Percentiles rank a stretch among this genome's conserved stretches.
Evolutionary conservation across 306 rosid genomes (phyloP).

Genomic region (Ochetophila trinervis): DNA sequence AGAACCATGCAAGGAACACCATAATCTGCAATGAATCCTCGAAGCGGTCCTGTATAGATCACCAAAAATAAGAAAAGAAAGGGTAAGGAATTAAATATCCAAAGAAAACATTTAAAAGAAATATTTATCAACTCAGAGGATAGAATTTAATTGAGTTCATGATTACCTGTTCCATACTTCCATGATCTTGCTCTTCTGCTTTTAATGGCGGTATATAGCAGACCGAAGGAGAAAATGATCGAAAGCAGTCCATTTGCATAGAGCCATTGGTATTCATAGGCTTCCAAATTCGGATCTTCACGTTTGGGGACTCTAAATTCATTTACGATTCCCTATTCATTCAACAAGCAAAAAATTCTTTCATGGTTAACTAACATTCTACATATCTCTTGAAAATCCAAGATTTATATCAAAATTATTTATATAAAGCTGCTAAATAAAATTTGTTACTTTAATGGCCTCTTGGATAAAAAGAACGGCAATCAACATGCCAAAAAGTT

Average conservation of each 20-base stretch:
- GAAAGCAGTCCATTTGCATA: conserved; percentile 76
- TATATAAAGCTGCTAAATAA: neutral
- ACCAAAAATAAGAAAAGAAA: neutral
- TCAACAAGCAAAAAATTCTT: neutral
- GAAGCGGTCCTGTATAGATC: conserved; percentile 45
- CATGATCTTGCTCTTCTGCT: conserved; percentile 83
- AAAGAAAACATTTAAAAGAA: neutral
- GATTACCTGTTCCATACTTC: conserved; percentile 63
- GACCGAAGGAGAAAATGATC: conserved; percentile 59
- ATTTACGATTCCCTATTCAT: conserved; percentile 58
- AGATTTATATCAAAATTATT: neutral
- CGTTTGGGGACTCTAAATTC: conserved; percentile 67
- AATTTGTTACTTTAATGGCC: conserved; percentile 67
- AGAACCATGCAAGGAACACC: conserved; percentile 85
- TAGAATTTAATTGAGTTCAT: neutral
- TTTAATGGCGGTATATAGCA: conserved; percentile 56
- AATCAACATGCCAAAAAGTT: conserved; percentile 84
- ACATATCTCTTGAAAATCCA: too few species aligned
- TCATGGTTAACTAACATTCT: neutral
- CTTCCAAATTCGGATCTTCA: conserved; percentile 37
- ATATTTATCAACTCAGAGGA: neutral
- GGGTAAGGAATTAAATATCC: neutral
- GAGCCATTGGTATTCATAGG: conserved; percentile 55
- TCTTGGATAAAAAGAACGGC: conserved; percentile 80
- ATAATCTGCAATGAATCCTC: conserved; percentile 70